A percentile compares a stretch with the other conserved stretches of the same genome.
These are phyloP conservation scores for Hymenoscyphus linearis DNA, from an alignment of 2,329 filamentous ascomycete species.

Conservation along the genomic window DNA sequence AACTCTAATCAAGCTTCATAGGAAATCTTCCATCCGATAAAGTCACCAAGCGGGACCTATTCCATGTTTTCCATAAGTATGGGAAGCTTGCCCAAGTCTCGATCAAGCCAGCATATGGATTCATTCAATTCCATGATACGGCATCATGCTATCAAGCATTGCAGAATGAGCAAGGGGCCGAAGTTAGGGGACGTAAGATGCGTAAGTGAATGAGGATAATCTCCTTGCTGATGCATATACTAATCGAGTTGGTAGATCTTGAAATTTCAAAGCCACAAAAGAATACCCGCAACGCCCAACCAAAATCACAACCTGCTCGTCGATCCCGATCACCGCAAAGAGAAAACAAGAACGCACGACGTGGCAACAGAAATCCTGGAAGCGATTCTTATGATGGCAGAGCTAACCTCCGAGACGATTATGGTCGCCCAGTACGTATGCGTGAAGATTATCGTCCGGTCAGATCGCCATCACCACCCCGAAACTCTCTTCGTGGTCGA, in stretches of 20 bases:
- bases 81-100: slow-evolving; percentile 90
- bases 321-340: slow-evolving; percentile 59
- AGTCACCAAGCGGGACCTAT: slow-evolving; percentile 89
- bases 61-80: slow-evolving; percentile 81
- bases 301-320: slow-evolving; percentile 30
- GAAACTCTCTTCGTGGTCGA: slow-evolving; percentile 52
- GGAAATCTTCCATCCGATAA: slow-evolving; percentile 90
- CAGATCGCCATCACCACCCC: slow-evolving; percentile 53
- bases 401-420: slow-evolving; percentile 29
- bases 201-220: slow-evolving; percentile 53
- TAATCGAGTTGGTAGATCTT: slow-evolving; percentile 56
- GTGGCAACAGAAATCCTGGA: slow-evolving; percentile 33
- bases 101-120: slow-evolving; percentile 94
- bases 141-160: slow-evolving; percentile 71
- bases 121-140: slow-evolving; percentile 84
- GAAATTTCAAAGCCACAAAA: slow-evolving; percentile 87
- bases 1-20: slow-evolving; percentile 36
- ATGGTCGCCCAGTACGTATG: slow-evolving; percentile 43
- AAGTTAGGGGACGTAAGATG: slow-evolving; percentile 86
- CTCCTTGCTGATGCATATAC: not conserved
- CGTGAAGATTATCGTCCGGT: slow-evolving; percentile 62
- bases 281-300: slow-evolving; percentile 55
- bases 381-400: slow-evolving; percentile 40
- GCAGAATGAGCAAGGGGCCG: slow-evolving; percentile 69
- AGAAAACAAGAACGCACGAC: slow-evolving; percentile 32